These are phyloP conservation scores for Neurospora sp. DNA, from an alignment of 2,329 filamentous ascomycete species.

Conservation along the genomic window DNA sequence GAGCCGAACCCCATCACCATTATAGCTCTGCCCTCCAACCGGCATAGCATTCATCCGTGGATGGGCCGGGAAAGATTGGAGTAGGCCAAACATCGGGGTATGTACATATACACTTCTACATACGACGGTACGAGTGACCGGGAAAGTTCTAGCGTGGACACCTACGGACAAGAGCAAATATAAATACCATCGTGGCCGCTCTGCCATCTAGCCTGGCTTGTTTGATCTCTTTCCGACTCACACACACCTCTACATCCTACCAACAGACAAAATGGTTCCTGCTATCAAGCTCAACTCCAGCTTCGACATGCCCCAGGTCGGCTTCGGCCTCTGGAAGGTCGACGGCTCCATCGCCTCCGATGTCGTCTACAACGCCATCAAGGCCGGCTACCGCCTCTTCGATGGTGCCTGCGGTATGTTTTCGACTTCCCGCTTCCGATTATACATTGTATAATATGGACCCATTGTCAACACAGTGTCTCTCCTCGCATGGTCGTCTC, in stretches of 20 bases:
- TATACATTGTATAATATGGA: not conserved
- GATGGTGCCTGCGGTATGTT: slow-evolving; percentile 51
- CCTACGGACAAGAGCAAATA: not conserved
- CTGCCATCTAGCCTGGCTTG: not conserved
- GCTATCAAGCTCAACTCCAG: slow-evolving; percentile 56
- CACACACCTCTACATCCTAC: slow-evolving; percentile 2
- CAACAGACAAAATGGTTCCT: slow-evolving; percentile 24
- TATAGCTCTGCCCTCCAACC: not conserved
- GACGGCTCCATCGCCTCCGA: slow-evolving; percentile 64
- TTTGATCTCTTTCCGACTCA: not conserved
- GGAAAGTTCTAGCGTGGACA: slow-evolving; percentile 1
- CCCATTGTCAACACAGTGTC: not conserved
- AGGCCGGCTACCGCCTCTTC: slow-evolving; percentile 50
- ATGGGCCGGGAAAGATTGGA: not conserved
- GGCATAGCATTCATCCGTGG: not conserved
- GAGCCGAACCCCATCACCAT: slow-evolving; percentile 8
- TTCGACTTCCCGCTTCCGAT: not conserved
- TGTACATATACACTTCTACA: not conserved
- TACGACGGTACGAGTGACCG: slow-evolving; percentile 2
- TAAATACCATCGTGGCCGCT: not conserved
- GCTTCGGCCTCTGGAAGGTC: slow-evolving; percentile 79
- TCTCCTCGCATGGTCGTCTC: not conserved
- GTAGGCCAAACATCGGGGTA: not conserved
- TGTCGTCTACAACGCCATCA: slow-evolving; percentile 67
- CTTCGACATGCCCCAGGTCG: slow-evolving; percentile 63